Evolutionary conservation across 1,139 yeast genomes (phyloP).

Genomic region (Ogataea hybrid): DNA sequence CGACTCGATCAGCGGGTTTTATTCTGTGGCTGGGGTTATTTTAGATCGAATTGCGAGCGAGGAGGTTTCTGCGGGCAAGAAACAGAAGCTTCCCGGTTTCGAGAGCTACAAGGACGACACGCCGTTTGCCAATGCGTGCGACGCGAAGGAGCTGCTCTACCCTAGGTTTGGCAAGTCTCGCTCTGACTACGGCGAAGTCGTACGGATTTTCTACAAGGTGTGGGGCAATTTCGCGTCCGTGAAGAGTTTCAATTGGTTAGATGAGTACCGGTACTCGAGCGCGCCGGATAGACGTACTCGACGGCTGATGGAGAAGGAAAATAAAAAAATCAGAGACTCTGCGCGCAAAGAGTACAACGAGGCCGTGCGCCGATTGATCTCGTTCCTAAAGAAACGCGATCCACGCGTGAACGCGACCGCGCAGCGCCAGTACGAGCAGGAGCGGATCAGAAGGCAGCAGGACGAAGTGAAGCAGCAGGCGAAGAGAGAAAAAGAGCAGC

Average conservation of each 20-base stretch:
- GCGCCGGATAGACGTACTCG: conserved; percentile 89
- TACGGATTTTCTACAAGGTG: conserved; percentile 64
- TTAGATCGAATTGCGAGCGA: conserved; percentile 79
- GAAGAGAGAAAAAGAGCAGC: conserved; percentile 42
- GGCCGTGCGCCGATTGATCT: conserved; percentile 68
- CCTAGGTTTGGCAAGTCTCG: conserved; percentile 74
- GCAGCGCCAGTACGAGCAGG: conserved; percentile 48
- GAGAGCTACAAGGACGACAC: conserved; percentile 55
- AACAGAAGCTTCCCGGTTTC: conserved; percentile 51
- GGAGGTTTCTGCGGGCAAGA: conserved; percentile 73
- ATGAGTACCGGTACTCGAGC: conserved; percentile 75
- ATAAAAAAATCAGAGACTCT: conserved; percentile 74
- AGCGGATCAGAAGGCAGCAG: conserved; percentile 49
- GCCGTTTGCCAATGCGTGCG: conserved; percentile 43
- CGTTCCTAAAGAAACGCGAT: conserved; percentile 74
- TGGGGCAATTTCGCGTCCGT: conserved; percentile 78
- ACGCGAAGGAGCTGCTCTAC: conserved; percentile 44
- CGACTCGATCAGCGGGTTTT: conserved; percentile 68
- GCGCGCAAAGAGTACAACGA: conserved; percentile 86
- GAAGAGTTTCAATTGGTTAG: conserved; percentile 84
- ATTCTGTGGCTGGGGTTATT: conserved; percentile 58
- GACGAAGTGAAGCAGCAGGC: conserved; percentile 58
- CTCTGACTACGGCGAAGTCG: conserved; percentile 57
- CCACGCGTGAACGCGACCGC: conserved; percentile 68
- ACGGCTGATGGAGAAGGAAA: conserved; percentile 86